Evolutionary conservation across 352 stramenopile species (phyloP), one percentile per base, ranked within the genome.

Genomic region (Phytophthora pisi): DNA sequence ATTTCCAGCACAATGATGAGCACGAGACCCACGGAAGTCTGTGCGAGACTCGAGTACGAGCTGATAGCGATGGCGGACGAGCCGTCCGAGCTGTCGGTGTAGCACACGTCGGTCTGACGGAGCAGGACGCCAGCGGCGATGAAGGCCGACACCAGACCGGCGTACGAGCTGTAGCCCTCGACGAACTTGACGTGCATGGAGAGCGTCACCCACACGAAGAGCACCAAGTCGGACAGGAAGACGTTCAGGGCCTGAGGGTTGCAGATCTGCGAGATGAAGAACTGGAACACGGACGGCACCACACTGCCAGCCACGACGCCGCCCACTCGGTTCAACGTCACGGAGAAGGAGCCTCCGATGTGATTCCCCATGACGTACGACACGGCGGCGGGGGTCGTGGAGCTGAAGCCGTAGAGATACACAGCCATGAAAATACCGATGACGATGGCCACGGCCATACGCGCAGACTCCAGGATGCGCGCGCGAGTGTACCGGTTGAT

Each of bases 281-380:
- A 93, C 78, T 92, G 82, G 61, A 92, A 91, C 0, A 95, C 84
- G 15, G 85, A 93, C 23, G 87, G 87, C 52, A 95, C 78, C 34
- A 95, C 84, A 66, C 82, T 92, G 3, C 85, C 87, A 1, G 87
- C 87, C n/a, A 95, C 84, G 57, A 95, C 85, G 49, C 87, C 87
- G 15, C 79, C 87, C 10, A 95, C 87, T 67, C 87, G 87, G n/a
- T 93, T 93, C 67, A 92, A 80, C 0, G 87, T 95, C 16, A 91
- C 77, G 18, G 82, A 88, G 60, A 95, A 95, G 1, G 83, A 92
- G 10, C 85, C 84, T 34, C 87, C 87, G 47, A 95, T 83, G 58
- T 88, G 72, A 47, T 88, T 92, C 3, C 87, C 82, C 82, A 95
- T 93, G 51, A 95, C 81, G 73, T 91, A 93, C 0, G 83, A 84